Conservation (phyloP, 768 basidiomycete genomes). For the Serendipita vermifera region DNA sequence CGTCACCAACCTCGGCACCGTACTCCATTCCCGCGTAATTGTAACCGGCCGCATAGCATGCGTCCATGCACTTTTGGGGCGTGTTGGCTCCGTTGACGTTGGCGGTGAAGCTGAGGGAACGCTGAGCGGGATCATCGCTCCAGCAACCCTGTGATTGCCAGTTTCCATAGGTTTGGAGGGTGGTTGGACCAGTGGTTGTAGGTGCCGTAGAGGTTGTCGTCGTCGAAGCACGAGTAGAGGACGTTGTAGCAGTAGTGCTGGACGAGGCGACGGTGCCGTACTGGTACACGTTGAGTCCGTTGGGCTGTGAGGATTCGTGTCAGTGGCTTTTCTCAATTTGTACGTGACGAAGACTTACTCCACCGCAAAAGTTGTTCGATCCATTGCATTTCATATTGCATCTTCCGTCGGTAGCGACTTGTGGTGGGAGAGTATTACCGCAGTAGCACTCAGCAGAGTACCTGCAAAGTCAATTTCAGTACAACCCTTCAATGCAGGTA, state of each 20-base stretch:
- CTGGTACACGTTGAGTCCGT: background rate
- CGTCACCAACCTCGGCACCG: constrained; percentile 41
- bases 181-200: background rate
- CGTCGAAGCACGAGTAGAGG: background rate
- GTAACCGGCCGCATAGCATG: constrained; percentile 45
- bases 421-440: background rate
- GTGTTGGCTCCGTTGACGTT: constrained; percentile 24
- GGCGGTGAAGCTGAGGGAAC: constrained; percentile 24
- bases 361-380: too few relatives aligned
- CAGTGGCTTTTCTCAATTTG: too few relatives aligned
- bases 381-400: constrained; percentile 60
- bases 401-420: constrained; percentile 29
- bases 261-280: background rate
- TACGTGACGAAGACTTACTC: too few relatives aligned
- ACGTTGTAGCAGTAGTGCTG: background rate
- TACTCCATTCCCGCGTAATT: constrained; percentile 31
- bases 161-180: constrained; percentile 6
- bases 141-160: constrained; percentile 9
- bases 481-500: too few relatives aligned
- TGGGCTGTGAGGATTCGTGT: too few relatives aligned
- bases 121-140: constrained; percentile 23
- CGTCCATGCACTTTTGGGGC: constrained; percentile 44
- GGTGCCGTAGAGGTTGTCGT: background rate
- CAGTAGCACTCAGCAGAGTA: constrained; percentile 1
- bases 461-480: background rate